Evolutionary conservation across 352 stramenopile species (phyloP).

Genomic region (Phytophthora tubulina): DNA sequence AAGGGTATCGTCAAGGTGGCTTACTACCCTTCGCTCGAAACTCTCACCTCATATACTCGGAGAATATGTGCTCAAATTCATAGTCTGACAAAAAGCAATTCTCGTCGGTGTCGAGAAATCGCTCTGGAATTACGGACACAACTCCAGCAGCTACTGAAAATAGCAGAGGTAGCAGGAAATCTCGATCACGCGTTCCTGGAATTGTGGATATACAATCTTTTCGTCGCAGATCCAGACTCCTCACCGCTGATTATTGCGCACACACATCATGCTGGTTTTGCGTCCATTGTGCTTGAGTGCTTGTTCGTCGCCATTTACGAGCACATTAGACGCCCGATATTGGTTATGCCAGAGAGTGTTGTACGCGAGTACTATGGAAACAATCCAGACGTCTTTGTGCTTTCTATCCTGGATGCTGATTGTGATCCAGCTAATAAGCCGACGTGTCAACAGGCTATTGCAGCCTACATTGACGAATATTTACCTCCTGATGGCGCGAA

Average conservation of each 20-base stretch:
- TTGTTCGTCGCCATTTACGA: constrained; percentile 41
- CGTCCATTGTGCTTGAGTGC: constrained; percentile 40
- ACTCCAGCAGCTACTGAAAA: constrained; percentile 11
- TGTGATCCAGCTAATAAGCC: constrained; percentile 13
- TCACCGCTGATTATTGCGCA: constrained; percentile 39
- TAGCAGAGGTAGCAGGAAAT: neutral
- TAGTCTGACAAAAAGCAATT: neutral
- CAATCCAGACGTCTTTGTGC: constrained; percentile 52
- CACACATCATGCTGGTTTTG: constrained; percentile 1
- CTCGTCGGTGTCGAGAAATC: neutral
- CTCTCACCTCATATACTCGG: constrained; percentile 10
- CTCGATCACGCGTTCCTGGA: constrained; percentile 25
- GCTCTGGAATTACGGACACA: constrained; percentile 9
- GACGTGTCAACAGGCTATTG: constrained; percentile 15
- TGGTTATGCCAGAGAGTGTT: constrained; percentile 36
- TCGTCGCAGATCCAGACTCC: constrained; percentile 20
- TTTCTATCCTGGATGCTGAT: constrained; percentile 39
- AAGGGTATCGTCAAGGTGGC: constrained; percentile 6
- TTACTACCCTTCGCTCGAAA: constrained; percentile 31
- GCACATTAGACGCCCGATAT: constrained; percentile 30
- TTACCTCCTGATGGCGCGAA: neutral
- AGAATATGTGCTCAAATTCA: constrained; percentile 22
- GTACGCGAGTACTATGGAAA: constrained; percentile 16
- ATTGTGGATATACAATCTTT: constrained; percentile 47
- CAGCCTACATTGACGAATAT: constrained; percentile 16